Evolutionary conservation across 2,329 filamentous ascomycete genomes (phyloP).

Genomic region (Colletotrichum filicis): DNA sequence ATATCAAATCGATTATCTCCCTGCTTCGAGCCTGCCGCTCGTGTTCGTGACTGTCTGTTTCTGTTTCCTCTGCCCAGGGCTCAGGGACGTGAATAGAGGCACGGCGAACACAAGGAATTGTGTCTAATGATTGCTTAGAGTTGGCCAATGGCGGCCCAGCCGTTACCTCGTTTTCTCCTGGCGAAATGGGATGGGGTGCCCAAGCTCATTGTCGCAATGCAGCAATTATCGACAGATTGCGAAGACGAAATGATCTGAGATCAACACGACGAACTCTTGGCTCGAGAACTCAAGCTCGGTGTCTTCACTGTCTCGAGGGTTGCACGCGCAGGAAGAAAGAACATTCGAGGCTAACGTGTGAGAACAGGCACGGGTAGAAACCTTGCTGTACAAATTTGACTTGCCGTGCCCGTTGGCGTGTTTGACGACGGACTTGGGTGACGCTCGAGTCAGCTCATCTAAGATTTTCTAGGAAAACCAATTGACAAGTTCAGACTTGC

Average conservation of each 20-base stretch:
- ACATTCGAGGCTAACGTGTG: background rate
- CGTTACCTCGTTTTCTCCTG: background rate
- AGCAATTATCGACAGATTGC: background rate
- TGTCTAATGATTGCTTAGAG: background rate
- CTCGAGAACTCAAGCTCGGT: background rate
- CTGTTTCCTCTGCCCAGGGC: background rate
- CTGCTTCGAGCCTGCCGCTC: background rate
- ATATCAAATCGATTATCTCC: background rate
- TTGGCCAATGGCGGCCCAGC: background rate
- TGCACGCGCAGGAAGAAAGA: background rate
- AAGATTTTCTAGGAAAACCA: constrained; percentile 3
- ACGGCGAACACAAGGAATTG: background rate
- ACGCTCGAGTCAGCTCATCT: constrained; percentile 20
- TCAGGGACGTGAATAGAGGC: background rate
- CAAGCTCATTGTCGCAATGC: background rate
- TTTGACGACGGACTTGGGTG: constrained; percentile 17
- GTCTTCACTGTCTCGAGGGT: background rate
- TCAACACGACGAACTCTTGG: background rate
- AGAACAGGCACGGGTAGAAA: background rate
- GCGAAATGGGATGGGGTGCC: background rate
- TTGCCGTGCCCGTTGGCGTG: constrained; percentile 13
- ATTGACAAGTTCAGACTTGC: constrained; percentile 16
- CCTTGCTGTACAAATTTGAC: background rate
- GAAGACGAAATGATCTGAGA: background rate
- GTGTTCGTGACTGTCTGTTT: background rate